Base-by-base conservation (phyloP, 768 basidiomycete genomes). In the Lactarius hengduanensis region DNA sequence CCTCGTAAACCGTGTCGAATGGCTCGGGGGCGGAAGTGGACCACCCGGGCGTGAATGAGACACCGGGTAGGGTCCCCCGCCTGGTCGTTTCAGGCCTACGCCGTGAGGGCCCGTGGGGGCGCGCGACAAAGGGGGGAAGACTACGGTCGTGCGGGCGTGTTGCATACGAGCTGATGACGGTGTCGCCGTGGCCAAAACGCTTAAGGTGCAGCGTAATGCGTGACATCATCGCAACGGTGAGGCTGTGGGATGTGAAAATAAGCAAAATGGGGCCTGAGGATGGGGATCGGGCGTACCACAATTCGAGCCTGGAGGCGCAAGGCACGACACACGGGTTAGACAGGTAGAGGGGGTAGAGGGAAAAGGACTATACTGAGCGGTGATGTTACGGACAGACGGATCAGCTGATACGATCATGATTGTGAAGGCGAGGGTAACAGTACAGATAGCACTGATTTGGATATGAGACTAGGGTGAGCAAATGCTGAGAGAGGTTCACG, bases 161-260 rank as follows among this genome's bases (percentile, higher is more conserved):
- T 3, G 5, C 18, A 2, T 20, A 18, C 2, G 8, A 9, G 3
- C 10, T 3, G 55, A 56, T 7, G 36, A 15, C 2, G 11, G 22
- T 58, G 36, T 5, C 13, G 82, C 84, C 71, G 76, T 81, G 22
- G 13, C 50, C 50, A 22, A 55, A 59, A 2, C 63, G 34, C 13
- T 26, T 56, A 11, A 88, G 78, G 72, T 83, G 84, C 30, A 88
- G 79, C 1, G 87, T 88, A 58, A 89, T 88, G 9, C 87, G 81
- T 3, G 86, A 87, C 81, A 88, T 86, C 84, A 88, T 89, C 0
- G 85, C 79, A 13, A 88, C 84, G 75, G 82, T 71, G 34, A 72
- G 22, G 15, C 65, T 66, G 26, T 1, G 32, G 16, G 3, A 20
- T 9, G 10, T 3, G 22, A 11, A 4, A 28, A 22, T 55, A 16